Base-by-base conservation (phyloP, 257 asterid species). In the Thymus mandschuricus region DNA sequence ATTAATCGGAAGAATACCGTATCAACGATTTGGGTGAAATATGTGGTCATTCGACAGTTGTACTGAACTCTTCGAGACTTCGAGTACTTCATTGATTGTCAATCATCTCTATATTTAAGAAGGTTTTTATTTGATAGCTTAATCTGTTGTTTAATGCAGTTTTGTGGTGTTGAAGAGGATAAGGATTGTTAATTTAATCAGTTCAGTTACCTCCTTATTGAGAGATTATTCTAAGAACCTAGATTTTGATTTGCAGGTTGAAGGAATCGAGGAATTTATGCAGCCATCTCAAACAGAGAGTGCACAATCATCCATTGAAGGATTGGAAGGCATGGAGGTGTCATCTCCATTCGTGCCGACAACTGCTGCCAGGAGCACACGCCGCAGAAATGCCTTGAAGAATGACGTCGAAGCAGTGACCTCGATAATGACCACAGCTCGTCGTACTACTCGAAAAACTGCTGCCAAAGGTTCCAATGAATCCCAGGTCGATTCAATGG, bases 191-290 rank as follows among this genome's bases (percentile, higher is more conserved):
- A 29, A 34, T 21, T 10, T 35, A 35, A 35, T 38, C 8, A 38
- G 41, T 5, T 38, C 8, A 38, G 41, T 5, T 38, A 38, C 7
- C 8, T 38, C 7, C 41, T 4, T 38, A 38, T 38, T 38, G 40
- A 27, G 38, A 3, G 11, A 52, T 41, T 69, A 56, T 62, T 62
- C 51, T 44, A 29, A 30, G 41, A 38, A 38, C 41, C 41, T 38
- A 35, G 7, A 64, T 6, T 46, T 5, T 38, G 66, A 40, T 31
- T 66, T 66, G 34, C 79, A 95, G 99, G 95, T 92, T 13, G 89
- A 95, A 77, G 98, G 99, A 60, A 75, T 89, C 70, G 98, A 92
- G 66, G 96, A 89, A 21, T 6, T 83, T 35, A 30, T 78, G 81
- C 73, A 71, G 61, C 44, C 79, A 50, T 74, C 76, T 9, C 81